Conservation (phyloP, 192 early-diverging fungal genomes). For the Chytriomyces sp. region DNA sequence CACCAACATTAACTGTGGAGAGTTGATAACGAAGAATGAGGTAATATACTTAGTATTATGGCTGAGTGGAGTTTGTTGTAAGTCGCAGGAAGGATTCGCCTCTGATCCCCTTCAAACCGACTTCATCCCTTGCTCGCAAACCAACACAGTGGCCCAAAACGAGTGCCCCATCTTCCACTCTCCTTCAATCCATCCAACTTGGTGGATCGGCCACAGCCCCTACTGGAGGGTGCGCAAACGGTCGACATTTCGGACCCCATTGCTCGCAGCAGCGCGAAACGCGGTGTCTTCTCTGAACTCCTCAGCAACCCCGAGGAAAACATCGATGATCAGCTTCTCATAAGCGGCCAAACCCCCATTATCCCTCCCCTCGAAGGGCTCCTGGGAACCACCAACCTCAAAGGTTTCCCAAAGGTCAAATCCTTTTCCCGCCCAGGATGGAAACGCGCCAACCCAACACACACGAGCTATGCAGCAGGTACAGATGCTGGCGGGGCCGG, state of each 20-base stretch:
- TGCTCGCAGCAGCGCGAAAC: conserved; percentile 5
- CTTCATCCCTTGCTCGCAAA: no score
- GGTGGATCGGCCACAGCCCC: conserved; percentile 29
- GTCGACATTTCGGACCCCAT: conserved; percentile 27
- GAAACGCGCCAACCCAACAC: conserved; percentile 20
- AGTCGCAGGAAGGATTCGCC: no score
- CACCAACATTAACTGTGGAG: no score
- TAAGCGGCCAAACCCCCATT: conserved; percentile 32
- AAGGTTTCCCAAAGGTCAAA: conserved; percentile 25
- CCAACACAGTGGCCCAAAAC: conserved; percentile 13
- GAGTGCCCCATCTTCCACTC: conserved; percentile 29
- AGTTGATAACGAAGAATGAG: no score
- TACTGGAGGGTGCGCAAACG: conserved; percentile 13
- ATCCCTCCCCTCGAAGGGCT: conserved; percentile 30
- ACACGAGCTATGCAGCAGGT: neutral
- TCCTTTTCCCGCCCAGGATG: conserved; percentile 19
- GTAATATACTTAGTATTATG: no score
- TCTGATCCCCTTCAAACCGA: no score
- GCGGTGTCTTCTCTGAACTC: conserved; percentile 42
- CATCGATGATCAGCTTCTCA: conserved; percentile 26
- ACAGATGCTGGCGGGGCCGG: neutral
- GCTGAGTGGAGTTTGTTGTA: no score
- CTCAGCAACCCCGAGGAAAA: conserved; percentile 34
- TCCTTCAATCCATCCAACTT: conserved; percentile 14
- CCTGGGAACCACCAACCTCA: neutral